Evolutionary conservation across 2,329 filamentous ascomycete species (phyloP).

Genomic region (Diaporthe humulicola): DNA sequence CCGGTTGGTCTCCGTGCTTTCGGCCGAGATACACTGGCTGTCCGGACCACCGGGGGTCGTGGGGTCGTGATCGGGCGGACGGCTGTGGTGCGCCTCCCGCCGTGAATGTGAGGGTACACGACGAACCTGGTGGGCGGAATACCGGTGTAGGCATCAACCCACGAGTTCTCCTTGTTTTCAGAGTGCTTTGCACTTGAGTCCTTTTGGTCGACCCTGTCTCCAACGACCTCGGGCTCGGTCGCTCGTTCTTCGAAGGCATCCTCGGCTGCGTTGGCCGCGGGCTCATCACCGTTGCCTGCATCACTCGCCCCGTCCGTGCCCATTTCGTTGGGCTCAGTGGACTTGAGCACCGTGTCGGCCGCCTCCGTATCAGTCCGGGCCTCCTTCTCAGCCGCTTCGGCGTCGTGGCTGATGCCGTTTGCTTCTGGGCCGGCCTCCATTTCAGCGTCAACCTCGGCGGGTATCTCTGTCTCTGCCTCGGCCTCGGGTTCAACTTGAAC

Average conservation of each 20-base stretch:
- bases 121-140: slow-evolving; percentile 82
- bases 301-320: slow-evolving; percentile 28
- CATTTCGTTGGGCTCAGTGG: slow-evolving; percentile 55
- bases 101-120: slow-evolving; percentile 77
- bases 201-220: slow-evolving; percentile 17
- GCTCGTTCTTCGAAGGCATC: not conserved
- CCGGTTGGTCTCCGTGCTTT: slow-evolving; percentile 53
- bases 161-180: slow-evolving; percentile 49
- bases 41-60: slow-evolving; percentile 54
- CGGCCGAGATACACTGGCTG: slow-evolving; percentile 53
- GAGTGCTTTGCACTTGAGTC: slow-evolving; percentile 42
- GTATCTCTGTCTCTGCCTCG: not conserved
- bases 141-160: slow-evolving; percentile 62
- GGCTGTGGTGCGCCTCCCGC: slow-evolving; percentile 59
- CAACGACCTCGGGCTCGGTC: not conserved
- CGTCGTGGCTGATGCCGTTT: not conserved
- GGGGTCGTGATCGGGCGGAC: slow-evolving; percentile 55
- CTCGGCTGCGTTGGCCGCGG: slow-evolving; percentile 1
- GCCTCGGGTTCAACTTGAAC: slow-evolving; percentile 42
- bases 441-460: not conserved
- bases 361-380: slow-evolving; percentile 36
- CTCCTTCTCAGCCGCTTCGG: not conserved
- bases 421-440: not conserved
- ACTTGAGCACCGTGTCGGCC: slow-evolving; percentile 51
- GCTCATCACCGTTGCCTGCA: slow-evolving; percentile 34